Evolutionary conservation across 495 filamentous ascomycete species (phyloP).

Genomic region (Penicillium crystallinum): DNA sequence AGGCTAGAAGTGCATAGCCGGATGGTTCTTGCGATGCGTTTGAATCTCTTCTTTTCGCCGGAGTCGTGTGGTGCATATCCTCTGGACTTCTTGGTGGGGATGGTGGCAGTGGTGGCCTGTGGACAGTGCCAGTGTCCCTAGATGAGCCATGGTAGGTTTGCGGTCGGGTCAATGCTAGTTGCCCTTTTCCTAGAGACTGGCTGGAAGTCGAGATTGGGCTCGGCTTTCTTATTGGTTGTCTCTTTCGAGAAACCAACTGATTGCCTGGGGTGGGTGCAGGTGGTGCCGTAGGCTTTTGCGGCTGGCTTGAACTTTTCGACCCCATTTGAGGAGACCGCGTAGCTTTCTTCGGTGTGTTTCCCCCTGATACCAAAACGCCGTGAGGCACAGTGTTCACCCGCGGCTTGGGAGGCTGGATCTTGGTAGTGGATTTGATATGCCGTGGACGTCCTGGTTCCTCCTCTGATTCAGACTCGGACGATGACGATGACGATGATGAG

Average conservation of each 20-base stretch:
- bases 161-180: conserved; percentile 19
- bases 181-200: conserved; percentile 5
- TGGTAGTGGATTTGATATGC: conserved; percentile 8
- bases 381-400: conserved; percentile 15
- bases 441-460: conserved; percentile 5
- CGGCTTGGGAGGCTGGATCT: conserved; percentile 22
- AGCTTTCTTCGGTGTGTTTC: conserved; percentile 2
- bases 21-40: conserved; percentile 28
- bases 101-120: conserved; percentile 28
- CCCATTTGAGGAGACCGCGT: background rate
- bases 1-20: conserved; percentile 66
- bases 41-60: conserved; percentile 22
- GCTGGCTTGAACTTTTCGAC: conserved; percentile 16
- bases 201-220: conserved; percentile 12
- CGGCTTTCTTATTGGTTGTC: conserved; percentile 13
- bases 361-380: conserved; percentile 11
- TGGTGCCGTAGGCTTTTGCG: conserved; percentile 18
- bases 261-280: conserved; percentile 18
- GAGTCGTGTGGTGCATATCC: conserved; percentile 25
- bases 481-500: conserved; percentile 11
- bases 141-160: conserved; percentile 28
- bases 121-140: conserved; percentile 17
- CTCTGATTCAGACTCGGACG: conserved; percentile 9
- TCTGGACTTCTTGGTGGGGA: conserved; percentile 38
- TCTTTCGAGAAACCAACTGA: conserved; percentile 23